Evolutionary conservation across 2,329 filamentous ascomycete genomes (phyloP).

Genomic region (Dothiorella sarmentorum): DNA sequence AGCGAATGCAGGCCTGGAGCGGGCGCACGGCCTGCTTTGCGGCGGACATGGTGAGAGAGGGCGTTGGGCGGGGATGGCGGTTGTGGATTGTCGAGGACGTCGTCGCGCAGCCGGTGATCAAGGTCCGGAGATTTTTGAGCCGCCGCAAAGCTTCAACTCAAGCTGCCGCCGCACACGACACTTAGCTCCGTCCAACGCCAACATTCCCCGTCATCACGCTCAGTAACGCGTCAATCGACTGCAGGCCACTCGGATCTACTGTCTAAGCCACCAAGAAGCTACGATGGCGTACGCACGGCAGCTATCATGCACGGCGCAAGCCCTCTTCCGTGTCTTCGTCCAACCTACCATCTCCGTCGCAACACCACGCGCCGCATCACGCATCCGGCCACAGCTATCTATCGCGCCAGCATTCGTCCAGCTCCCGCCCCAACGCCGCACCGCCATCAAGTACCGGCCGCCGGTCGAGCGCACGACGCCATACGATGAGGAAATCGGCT

Average conservation of each 20-base stretch:
- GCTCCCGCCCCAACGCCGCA: neutral
- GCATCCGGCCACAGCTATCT: neutral
- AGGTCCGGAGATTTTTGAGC: constrained; percentile 15
- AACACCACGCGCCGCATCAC: constrained; percentile 24
- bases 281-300: constrained; percentile 23
- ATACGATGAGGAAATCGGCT: constrained; percentile 49
- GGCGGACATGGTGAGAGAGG: constrained; percentile 31
- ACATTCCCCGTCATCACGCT: neutral
- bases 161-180: neutral
- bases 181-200: neutral
- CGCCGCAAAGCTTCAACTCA: constrained; percentile 4
- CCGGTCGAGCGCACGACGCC: constrained; percentile 38
- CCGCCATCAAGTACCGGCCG: constrained; percentile 31
- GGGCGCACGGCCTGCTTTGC: constrained; percentile 33
- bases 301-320: constrained; percentile 35
- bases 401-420: constrained; percentile 11
- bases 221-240: neutral
- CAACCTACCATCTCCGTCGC: neutral
- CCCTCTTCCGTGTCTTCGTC: constrained; percentile 46
- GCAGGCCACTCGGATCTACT: neutral
- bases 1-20: constrained; percentile 31
- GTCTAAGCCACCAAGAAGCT: neutral
- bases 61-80: constrained; percentile 19
- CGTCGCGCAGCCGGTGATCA: neutral
- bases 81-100: constrained; percentile 5